Evolutionary conservation across 2,329 filamentous ascomycete species (phyloP).

Genomic region (Xylaria multiplex): DNA sequence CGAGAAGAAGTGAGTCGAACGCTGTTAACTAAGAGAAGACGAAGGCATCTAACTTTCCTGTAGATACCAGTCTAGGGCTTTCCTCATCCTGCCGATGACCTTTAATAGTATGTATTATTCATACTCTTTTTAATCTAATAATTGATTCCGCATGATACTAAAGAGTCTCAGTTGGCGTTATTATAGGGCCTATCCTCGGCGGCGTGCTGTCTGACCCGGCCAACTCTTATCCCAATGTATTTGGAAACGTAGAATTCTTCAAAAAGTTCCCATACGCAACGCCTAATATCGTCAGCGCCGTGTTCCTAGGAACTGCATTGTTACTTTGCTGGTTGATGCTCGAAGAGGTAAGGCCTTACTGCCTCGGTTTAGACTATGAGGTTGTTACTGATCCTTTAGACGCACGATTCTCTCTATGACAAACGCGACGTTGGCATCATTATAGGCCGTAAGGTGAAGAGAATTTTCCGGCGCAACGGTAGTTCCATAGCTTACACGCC

Average conservation of each 20-base stretch:
- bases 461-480: slow-evolving; percentile 43
- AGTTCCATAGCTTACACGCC: slow-evolving; percentile 48
- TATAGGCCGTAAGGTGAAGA: slow-evolving; percentile 52
- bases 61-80: slow-evolving; percentile 56
- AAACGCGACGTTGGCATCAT: slow-evolving; percentile 56
- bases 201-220: slow-evolving; percentile 59
- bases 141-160: too few relatives aligned
- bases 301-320: slow-evolving; percentile 58
- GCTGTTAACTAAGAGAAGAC: background rate
- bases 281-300: slow-evolving; percentile 64
- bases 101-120: slow-evolving; percentile 63
- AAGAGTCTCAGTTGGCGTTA: slow-evolving; percentile 57
- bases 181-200: slow-evolving; percentile 65
- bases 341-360: slow-evolving; percentile 56
- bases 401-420: slow-evolving; percentile 57
- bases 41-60: slow-evolving; percentile 20
- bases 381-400: slow-evolving; percentile 48
- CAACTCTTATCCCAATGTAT: slow-evolving; percentile 55
- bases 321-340: slow-evolving; percentile 60
- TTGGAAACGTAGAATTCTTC: slow-evolving; percentile 60
- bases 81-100: slow-evolving; percentile 68
- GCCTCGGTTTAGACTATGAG: background rate
- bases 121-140: too few relatives aligned
- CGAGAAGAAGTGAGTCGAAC: slow-evolving; percentile 54
- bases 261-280: slow-evolving; percentile 62